These are phyloP conservation scores for Calonectria hongkongensis DNA, from an alignment of 2,329 filamentous ascomycete species.

Conservation along the genomic window DNA sequence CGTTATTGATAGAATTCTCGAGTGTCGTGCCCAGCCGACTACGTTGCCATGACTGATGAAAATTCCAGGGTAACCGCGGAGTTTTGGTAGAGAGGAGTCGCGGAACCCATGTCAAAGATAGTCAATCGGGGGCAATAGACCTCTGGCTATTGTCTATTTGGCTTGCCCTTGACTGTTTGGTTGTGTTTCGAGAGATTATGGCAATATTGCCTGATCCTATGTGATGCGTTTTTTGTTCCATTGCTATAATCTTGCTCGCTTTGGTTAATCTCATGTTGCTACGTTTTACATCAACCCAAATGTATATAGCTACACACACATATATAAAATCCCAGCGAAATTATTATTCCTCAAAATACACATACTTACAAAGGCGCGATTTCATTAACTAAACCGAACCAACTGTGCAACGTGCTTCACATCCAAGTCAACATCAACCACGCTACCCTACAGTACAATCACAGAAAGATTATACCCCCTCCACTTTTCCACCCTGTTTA, in stretches of 20 bases:
- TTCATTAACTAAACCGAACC: not conserved
- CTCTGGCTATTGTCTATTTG: not conserved
- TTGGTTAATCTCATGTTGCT: too few relatives aligned
- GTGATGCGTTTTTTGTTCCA: not conserved
- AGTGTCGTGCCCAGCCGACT: constrained; percentile 27
- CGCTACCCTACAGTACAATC: not conserved
- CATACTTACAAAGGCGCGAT: too few relatives aligned
- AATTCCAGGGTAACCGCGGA: constrained; percentile 4
- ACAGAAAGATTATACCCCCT: too few relatives aligned
- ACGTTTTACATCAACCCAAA: not conserved
- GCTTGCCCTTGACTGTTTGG: too few relatives aligned
- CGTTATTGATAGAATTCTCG: constrained; percentile 35
- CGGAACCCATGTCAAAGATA: not conserved
- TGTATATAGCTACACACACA: not conserved
- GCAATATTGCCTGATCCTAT: not conserved
- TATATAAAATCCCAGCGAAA: not conserved
- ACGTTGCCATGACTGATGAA: not conserved
- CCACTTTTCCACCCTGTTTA: too few relatives aligned
- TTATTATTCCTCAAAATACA: not conserved
- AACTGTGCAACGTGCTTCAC: not conserved
- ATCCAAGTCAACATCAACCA: not conserved
- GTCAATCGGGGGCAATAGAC: not conserved
- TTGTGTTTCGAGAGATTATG: not conserved
- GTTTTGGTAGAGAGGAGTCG: constrained; percentile 9
- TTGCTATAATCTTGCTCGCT: not conserved